Evolutionary conservation across 495 filamentous ascomycete genomes (phyloP), one percentile per base, ranked within the genome.

Genomic region (Apodospora peruviana): DNA sequence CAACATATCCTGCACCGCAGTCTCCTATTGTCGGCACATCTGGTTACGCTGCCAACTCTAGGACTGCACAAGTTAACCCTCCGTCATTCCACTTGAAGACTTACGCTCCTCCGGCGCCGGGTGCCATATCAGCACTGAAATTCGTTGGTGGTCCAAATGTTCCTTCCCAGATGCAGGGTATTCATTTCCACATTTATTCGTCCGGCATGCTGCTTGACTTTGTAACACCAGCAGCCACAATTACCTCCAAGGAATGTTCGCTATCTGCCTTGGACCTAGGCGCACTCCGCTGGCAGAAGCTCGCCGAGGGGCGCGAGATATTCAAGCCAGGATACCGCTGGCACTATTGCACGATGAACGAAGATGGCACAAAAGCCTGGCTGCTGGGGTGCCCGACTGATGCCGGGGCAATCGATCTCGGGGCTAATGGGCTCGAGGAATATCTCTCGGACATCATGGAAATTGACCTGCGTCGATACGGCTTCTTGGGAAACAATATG

Each of bases 281-380:
- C 45, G 82, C 87, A 12, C 68, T 96, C 42, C 83, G 89, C 32
- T 98, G 93, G 93, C 89, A 93, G 62, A 91, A 88, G 59, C 69
- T 98, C 5, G 91, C 90, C 9, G 91, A 96, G 52, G 94, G 93
- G 8, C 84, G 85, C 22, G 94, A 97, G 60, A 85, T 97, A 20
- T 96, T 96, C 68, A 77, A 86, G 45, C 75, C 81, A 1, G 85
- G 85, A 9, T 97, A 90, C 63, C 82, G 90, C 42, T 97, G 94
- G 94, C 91, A 96, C 65, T 98, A 98, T 62, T 96, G 93, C 62
- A 90, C 88, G 0, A 83, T 95, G 65, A 90, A 96, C 61, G 82
- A 93, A 52, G 84, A 90, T 47, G 90, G 89, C 1, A 96, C 93
- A 2, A 95, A 94, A 56, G 91, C 90, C 9, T 98, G 95, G 89